Evolutionary conservation across 2,329 filamentous ascomycete species (phyloP), one percentile per base, ranked within the genome.

Genomic region (Periconia sp.): DNA sequence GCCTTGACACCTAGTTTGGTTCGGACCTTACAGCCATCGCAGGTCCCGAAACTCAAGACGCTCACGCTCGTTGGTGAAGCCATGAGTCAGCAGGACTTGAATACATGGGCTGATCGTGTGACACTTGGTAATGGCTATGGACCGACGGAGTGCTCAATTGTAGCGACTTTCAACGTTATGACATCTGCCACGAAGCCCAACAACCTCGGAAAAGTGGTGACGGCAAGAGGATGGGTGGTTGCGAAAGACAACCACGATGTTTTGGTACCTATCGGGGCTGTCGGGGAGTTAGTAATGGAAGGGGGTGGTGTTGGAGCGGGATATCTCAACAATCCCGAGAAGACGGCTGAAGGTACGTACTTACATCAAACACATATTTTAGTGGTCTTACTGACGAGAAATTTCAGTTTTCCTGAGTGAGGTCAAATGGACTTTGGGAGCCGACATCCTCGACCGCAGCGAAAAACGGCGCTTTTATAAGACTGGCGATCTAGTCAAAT

Each of bases 1-100:
- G 68, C 74, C 49, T 61, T 80, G 15, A 81, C 79, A 0, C 79
- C 80, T 1, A 76, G 77, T 0, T 61, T 72, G 10, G 63, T 71
- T 1, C 61, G 64, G 2, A 68, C 62, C 27, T 65, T 73, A 44
- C 57, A 67, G 19, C 69, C 65, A 6, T 60, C 61, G 1, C 60
- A 69, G 30, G 61, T 72, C 1, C 65, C 69, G 7, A 42, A 50
- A 13, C 54, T 73, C 1, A 59, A 66, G 41, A 64, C 59, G 0
- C 57, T 74, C 15, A 52, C 66, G 1, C 55, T 73, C 6, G 66
- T 64, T 35, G 71, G 71, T 15, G 71, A 74, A 45, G 63, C 65
- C 2, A 67, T 73, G 61, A 67, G 64, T 1, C 66, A 67, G 23
- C 64, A 67, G 49, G 64, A 74, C 46, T 57, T 77, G 2, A 43